phyloP scores from a whole-genome alignment of 768 basidiomycete species.

The Boletus tomentosulus region DNA sequence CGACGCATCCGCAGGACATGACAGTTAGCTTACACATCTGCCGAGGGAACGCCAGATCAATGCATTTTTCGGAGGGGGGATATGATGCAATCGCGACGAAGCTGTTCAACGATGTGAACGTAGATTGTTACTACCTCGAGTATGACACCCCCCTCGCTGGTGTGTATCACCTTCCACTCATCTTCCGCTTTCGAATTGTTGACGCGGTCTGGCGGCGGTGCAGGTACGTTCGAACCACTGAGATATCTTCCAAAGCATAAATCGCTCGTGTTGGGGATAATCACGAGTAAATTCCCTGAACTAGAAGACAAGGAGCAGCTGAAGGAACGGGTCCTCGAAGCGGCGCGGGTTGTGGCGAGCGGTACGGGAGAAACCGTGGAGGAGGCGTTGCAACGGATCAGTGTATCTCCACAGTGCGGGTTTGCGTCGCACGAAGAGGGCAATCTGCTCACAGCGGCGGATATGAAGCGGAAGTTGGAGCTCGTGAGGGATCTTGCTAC shows the following conservation, averaged over 20 bases:
- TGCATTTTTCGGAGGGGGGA: constrained; percentile 34
- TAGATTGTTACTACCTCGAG: constrained; percentile 45
- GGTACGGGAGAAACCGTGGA: constrained; percentile 36
- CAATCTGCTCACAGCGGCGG: constrained; percentile 20
- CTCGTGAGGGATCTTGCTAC: not conserved
- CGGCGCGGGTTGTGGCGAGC: constrained; percentile 40
- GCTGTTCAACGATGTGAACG: constrained; percentile 23
- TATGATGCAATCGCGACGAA: constrained; percentile 41
- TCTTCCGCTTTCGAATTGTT: not conserved
- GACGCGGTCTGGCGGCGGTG: too few relatives aligned
- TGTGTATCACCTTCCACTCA: constrained; percentile 1
- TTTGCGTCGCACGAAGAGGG: constrained; percentile 46
- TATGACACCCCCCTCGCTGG: constrained; percentile 47
- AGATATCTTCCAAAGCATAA: constrained; percentile 23
- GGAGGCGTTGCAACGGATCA: constrained; percentile 37
- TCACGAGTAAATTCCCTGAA: too few relatives aligned
- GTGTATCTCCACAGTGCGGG: constrained; percentile 48
- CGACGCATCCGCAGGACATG: not conserved
- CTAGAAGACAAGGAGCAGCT: too few relatives aligned
- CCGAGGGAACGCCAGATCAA: not conserved
- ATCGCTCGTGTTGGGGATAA: too few relatives aligned
- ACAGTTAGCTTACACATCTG: not conserved
- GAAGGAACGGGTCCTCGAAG: constrained; percentile 38
- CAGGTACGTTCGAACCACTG: constrained; percentile 32
- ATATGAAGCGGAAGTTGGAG: constrained; percentile 30